Evolutionary conservation across 2,329 filamentous ascomycete genomes (phyloP).

Genomic region (Sordariomycetes sp.): DNA sequence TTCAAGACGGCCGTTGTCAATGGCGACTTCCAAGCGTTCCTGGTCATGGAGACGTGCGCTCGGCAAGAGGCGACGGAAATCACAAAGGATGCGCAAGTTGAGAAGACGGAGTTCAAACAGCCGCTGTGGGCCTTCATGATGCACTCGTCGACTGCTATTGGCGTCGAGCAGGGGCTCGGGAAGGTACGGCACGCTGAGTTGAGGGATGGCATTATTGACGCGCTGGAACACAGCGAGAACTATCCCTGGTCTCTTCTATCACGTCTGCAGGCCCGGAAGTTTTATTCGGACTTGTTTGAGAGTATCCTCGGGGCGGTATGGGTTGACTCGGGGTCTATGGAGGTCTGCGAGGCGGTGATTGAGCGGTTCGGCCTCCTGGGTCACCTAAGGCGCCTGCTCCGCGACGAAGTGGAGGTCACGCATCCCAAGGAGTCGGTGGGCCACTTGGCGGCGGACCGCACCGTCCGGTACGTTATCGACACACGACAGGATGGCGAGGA

Average conservation of each 20-base stretch:
- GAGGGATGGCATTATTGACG: conserved; percentile 31
- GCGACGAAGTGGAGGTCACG: conserved; percentile 38
- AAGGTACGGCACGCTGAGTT: conserved; percentile 31
- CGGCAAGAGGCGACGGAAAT: conserved; percentile 11
- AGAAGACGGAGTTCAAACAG: conserved; percentile 11
- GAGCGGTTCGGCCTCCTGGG: conserved; percentile 50
- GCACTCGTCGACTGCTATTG: conserved; percentile 35
- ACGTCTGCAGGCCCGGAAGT: conserved; percentile 55
- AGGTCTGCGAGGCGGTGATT: conserved; percentile 45
- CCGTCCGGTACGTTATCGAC: conserved; percentile 38
- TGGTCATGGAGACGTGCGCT: conserved; percentile 44
- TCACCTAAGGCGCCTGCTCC: conserved; percentile 48
- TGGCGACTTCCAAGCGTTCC: conserved; percentile 64
- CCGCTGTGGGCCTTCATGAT: conserved; percentile 61
- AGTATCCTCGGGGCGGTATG: conserved; percentile 70
- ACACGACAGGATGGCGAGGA: conserved; percentile 10
- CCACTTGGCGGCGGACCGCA: conserved; percentile 33
- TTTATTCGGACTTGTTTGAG: conserved; percentile 76
- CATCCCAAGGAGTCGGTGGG: conserved; percentile 61
- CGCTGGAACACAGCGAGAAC: conserved; percentile 30
- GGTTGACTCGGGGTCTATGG: conserved; percentile 58
- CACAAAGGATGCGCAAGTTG: conserved; percentile 9
- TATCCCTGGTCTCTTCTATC: conserved; percentile 72
- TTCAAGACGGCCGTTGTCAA: conserved; percentile 69
- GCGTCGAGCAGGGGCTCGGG: conserved; percentile 27